Conservation (phyloP, 345 rosid genomes). For the Lepidium didymum region DNA sequence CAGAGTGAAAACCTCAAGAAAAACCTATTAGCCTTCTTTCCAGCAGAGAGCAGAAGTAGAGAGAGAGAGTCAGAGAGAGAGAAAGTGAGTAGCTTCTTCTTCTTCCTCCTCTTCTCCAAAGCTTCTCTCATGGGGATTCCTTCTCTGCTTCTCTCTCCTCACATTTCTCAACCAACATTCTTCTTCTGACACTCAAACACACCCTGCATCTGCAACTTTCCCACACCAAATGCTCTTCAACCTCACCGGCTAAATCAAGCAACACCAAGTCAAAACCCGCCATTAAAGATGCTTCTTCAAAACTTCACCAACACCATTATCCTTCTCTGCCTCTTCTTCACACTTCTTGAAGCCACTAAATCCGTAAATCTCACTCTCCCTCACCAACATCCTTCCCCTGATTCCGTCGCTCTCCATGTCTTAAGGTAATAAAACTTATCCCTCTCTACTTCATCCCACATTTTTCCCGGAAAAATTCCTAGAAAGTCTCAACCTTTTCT, state of each 20-base stretch:
- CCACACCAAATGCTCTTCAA: not conserved
- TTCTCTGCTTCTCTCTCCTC: slow-evolving; percentile 8
- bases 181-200: slow-evolving; percentile 1
- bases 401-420: slow-evolving; percentile 45
- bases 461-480: not conserved
- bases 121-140: slow-evolving; percentile 13
- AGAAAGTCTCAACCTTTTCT: not conserved
- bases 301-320: slow-evolving; percentile 30
- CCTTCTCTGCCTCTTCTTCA: slow-evolving; percentile 22
- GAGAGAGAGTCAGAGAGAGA: not conserved
- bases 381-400: slow-evolving; percentile 64
- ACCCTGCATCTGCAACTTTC: not conserved
- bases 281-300: slow-evolving; percentile 36
- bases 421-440: slow-evolving; percentile 31
- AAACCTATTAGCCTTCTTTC: slow-evolving; percentile 10
- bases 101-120: not conserved
- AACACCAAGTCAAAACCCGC: slow-evolving; percentile 8
- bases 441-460: not conserved
- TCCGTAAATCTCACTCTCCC: slow-evolving; percentile 45
- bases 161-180: slow-evolving; percentile 26
- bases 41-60: slow-evolving; percentile 12
- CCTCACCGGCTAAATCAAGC: not conserved
- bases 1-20: not conserved
- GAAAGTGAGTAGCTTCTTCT: not conserved
- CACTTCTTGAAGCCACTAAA: slow-evolving; percentile 6